Base-by-base conservation (phyloP, 495 filamentous ascomycete genomes). In the Stereocaulon alpinum region DNA sequence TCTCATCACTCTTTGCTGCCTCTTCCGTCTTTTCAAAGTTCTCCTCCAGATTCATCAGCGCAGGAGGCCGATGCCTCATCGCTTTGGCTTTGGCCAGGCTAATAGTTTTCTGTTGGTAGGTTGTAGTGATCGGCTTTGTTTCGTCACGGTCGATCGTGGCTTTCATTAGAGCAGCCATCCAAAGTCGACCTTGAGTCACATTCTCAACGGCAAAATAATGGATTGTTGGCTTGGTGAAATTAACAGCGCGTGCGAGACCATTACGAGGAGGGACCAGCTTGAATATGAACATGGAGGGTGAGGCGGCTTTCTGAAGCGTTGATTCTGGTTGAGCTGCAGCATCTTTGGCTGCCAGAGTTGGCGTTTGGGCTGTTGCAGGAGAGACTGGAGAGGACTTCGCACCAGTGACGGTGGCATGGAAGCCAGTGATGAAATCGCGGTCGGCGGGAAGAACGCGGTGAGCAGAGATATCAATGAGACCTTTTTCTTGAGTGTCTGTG, bases 81-180 rank as follows among this genome's bases (percentile, higher is more conserved):
- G 85, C 73, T 56, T 80, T 81, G 40, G 91, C 91, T 71, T 94
- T 92, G 42, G 84, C 83, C 12, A 96, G 80, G 52, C 86, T 89
- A 51, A 96, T 92, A 0, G 91, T 96, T 72, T 92, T 89, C 66
- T 91, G 90, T 66, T 92, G 88, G 73, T 96, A 97, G n/a, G 90
- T 93, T 0, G 86, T 90, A 40, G 86, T 88, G 55, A 94, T 83
- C 1, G 82, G 77, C 59, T 85, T 77, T 9, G 81, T 78, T 64
- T 92, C 83, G 65, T 99, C 93, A 59, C 91, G 86, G 63, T 97
- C 94, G 63, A 99, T 99, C 6, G 94, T 99, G 4, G 94, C 94
- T 73, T 97, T 99, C 89, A 97, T 94, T 60, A 99, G 75, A 12
- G 94, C 94, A 4, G 89, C 94, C 94, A 99, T 99, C 94, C 94